These are phyloP conservation scores for Exobasidium cylindrosporum DNA, from an alignment of 1,284 basidiomycete species.

Conservation along the genomic window DNA sequence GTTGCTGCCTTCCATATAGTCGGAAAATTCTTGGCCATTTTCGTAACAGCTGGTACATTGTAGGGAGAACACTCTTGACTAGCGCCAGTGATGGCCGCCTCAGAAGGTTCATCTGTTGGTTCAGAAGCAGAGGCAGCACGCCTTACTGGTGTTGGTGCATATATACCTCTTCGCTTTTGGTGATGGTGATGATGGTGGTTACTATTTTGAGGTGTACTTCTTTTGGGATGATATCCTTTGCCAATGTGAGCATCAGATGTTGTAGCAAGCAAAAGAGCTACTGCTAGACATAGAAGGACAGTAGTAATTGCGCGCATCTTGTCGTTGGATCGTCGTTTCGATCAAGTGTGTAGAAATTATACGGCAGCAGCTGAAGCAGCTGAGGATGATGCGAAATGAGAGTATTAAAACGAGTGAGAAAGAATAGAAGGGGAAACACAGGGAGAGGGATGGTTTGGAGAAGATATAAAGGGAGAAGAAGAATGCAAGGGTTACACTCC, in stretches of 20 bases:
- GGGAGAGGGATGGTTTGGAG: no score
- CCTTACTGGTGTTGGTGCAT: constrained; percentile 6
- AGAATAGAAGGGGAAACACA: no score
- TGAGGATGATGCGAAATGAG: no score
- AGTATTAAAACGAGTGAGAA: no score
- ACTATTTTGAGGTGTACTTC: constrained; percentile 18
- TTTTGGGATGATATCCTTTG: constrained; percentile 31
- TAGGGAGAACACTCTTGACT: constrained; percentile 38
- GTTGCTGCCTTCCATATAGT: constrained; percentile 55
- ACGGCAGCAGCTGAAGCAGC: no score
- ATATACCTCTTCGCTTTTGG: constrained; percentile 12
- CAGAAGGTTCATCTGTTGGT: constrained; percentile 28
- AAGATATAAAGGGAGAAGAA: no score
- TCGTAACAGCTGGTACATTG: constrained; percentile 31
- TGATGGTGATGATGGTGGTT: neutral
- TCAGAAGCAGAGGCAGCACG: neutral
- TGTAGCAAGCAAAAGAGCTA: neutral
- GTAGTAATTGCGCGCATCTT: neutral
- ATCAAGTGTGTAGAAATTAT: no score
- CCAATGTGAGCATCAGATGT: constrained; percentile 32
- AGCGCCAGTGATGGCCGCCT: constrained; percentile 27
- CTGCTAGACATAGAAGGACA: neutral
- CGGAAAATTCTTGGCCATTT: constrained; percentile 36
- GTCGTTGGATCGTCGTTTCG: no score
- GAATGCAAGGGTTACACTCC: no score